These are phyloP conservation scores for Carex littledalei DNA, from an alignment of 176 grass and related monocot genomes.

Conservation along the genomic window DNA sequence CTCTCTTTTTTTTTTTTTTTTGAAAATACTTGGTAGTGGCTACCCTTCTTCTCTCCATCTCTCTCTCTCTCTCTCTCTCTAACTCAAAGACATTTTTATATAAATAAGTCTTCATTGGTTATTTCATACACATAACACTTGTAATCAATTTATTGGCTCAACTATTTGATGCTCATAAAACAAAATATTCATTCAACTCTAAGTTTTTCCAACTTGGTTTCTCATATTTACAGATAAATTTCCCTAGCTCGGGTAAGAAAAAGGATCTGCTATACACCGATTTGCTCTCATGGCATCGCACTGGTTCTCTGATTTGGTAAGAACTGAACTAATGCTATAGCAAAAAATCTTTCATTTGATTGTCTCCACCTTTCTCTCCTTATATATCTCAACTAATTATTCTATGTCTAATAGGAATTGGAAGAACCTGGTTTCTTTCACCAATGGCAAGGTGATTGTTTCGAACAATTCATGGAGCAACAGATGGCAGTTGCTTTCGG, in stretches of 20 bases:
- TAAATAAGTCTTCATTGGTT: background rate
- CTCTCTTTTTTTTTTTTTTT: too few relatives aligned
- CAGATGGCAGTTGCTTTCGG: constrained; percentile 66
- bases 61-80: background rate
- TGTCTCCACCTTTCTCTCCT: background rate
- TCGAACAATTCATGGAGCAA: constrained; percentile 66
- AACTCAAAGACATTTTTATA: too few relatives aligned
- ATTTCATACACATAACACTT: background rate
- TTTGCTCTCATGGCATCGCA: constrained; percentile 49
- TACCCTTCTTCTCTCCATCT: too few relatives aligned
- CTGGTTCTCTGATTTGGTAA: constrained; percentile 85
- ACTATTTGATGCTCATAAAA: background rate
- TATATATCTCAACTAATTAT: background rate
- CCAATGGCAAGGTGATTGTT: constrained; percentile 68
- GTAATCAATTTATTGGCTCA: constrained; percentile 1
- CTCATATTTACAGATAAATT: constrained; percentile 4
- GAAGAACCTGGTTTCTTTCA: constrained; percentile 79
- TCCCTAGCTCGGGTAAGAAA: background rate
- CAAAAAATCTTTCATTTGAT: background rate
- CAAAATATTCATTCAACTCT: background rate
- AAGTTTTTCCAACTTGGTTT: constrained; percentile 8
- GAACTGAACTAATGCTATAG: background rate
- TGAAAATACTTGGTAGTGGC: too few relatives aligned
- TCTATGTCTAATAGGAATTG: constrained; percentile 39
- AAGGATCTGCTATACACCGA: constrained; percentile 5